Evolutionary conservation across 2,329 filamentous ascomycete genomes (phyloP).

Genomic region (Zelopaecilomyces penicillatus): DNA sequence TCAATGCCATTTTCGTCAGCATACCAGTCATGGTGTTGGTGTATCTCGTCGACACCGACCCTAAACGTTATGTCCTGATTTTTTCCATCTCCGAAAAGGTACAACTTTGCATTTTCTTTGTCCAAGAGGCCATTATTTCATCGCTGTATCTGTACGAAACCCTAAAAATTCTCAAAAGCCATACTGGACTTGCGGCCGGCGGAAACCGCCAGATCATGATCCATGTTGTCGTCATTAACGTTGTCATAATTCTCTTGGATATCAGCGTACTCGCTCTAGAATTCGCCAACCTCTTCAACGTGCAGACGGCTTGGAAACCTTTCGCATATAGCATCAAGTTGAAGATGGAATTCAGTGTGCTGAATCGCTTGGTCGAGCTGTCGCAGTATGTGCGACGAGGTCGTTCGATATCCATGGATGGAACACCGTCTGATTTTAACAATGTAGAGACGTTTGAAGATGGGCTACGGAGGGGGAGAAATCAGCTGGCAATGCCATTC

Average conservation of each 20-base stretch:
- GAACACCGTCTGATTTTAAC: too few relatives aligned
- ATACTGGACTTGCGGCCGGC: slow-evolving; percentile 6
- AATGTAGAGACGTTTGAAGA: too few relatives aligned
- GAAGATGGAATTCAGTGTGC: slow-evolving; percentile 32
- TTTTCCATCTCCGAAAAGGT: slow-evolving; percentile 40
- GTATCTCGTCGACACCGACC: slow-evolving; percentile 32
- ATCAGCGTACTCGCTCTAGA: slow-evolving; percentile 31
- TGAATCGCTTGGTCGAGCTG: slow-evolving; percentile 25
- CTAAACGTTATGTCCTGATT: slow-evolving; percentile 12
- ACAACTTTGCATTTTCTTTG: slow-evolving; percentile 44
- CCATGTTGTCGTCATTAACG: slow-evolving; percentile 36
- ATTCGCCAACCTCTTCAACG: slow-evolving; percentile 26
- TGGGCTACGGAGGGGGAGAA: too few relatives aligned
- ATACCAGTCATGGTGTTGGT: slow-evolving; percentile 43
- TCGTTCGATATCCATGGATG: too few relatives aligned
- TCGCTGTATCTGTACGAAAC: slow-evolving; percentile 36
- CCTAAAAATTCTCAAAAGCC: slow-evolving; percentile 8
- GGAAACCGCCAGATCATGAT: slow-evolving; percentile 13
- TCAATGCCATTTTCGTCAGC: slow-evolving; percentile 44
- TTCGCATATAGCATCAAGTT: slow-evolving; percentile 31
- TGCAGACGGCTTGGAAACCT: slow-evolving; percentile 29
- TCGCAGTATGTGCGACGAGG: too few relatives aligned
- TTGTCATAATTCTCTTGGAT: slow-evolving; percentile 38
- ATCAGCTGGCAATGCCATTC: too few relatives aligned
- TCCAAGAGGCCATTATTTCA: slow-evolving; percentile 44